Evolutionary conservation across 495 filamentous ascomycete species (phyloP).

Genomic region (Podospora pseudocomata): DNA sequence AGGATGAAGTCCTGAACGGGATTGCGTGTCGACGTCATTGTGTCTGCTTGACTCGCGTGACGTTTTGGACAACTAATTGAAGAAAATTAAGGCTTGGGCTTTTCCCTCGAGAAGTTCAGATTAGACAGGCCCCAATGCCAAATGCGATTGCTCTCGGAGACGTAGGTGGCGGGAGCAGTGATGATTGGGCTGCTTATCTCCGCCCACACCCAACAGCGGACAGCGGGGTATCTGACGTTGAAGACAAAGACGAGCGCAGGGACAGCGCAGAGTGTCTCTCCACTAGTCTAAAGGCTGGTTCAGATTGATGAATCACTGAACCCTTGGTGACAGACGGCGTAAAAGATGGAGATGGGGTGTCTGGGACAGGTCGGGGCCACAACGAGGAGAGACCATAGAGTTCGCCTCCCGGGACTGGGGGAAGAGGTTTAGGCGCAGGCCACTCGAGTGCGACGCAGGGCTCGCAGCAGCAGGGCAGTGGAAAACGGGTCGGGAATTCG

Average conservation of each 20-base stretch:
- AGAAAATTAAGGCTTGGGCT: neutral
- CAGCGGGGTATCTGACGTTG: constrained; percentile 9
- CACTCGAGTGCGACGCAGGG: neutral
- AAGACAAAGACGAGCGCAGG: constrained; percentile 5
- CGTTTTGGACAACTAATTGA: neutral
- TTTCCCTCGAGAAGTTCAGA: neutral
- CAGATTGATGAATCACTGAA: neutral
- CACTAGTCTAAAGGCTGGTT: neutral
- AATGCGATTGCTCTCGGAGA: neutral
- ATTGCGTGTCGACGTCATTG: constrained; percentile 45
- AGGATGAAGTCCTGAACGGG: constrained; percentile 52
- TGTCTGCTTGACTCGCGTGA: constrained; percentile 26
- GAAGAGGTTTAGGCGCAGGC: neutral
- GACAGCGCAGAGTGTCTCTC: constrained; percentile 5
- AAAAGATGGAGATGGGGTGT: neutral
- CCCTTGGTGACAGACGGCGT: constrained; percentile 2
- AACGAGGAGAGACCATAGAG: neutral
- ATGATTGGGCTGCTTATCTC: constrained; percentile 12
- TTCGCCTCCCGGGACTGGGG: neutral
- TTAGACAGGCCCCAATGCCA: neutral
- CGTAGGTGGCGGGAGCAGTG: neutral
- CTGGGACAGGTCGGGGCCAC: neutral
- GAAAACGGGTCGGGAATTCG: neutral
- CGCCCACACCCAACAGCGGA: constrained; percentile 3
- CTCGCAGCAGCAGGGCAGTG: no score